These are phyloP conservation scores for Mortierella sp. DNA, from an alignment of 371 early-diverging fungal genomes.

Conservation along the genomic window DNA sequence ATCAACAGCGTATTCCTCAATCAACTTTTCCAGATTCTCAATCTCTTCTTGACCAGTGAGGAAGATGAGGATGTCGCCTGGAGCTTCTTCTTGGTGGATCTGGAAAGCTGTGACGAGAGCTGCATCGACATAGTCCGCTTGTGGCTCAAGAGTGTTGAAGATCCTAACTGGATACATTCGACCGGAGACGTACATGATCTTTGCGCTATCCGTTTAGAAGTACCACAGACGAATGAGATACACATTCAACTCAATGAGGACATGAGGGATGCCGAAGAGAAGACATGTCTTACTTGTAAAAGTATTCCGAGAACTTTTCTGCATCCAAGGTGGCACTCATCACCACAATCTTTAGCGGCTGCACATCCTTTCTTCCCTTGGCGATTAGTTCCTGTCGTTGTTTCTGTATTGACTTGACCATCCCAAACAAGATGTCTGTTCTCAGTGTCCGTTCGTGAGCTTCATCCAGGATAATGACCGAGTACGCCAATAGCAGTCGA, in stretches of 20 bases:
- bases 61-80: conserved; percentile 94
- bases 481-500: conserved; percentile 80
- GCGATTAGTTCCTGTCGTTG: conserved; percentile 63
- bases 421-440: conserved; percentile 97
- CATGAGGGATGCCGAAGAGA: too few relatives aligned
- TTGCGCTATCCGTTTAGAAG: conserved; percentile 62
- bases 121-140: conserved; percentile 92
- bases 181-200: conserved; percentile 86
- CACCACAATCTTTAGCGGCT: conserved; percentile 86
- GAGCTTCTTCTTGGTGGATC: conserved; percentile 86
- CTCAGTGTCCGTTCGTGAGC: conserved; percentile 98
- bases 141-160: conserved; percentile 79
- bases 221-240: not conserved
- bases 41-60: conserved; percentile 88
- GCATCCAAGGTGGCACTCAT: conserved; percentile 99
- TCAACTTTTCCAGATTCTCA: conserved; percentile 85
- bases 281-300: conserved; percentile 73
- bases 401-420: conserved; percentile 87
- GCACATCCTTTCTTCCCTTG: conserved; percentile 56
- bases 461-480: conserved; percentile 95
- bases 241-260: too few relatives aligned
- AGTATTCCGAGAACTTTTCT: conserved; percentile 90
- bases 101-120: conserved; percentile 88
- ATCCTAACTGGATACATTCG: conserved; percentile 90
- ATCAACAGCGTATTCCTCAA: conserved; percentile 75